Base-by-base conservation (phyloP, 257 asterid genomes). In the Solanum sitiens region DNA sequence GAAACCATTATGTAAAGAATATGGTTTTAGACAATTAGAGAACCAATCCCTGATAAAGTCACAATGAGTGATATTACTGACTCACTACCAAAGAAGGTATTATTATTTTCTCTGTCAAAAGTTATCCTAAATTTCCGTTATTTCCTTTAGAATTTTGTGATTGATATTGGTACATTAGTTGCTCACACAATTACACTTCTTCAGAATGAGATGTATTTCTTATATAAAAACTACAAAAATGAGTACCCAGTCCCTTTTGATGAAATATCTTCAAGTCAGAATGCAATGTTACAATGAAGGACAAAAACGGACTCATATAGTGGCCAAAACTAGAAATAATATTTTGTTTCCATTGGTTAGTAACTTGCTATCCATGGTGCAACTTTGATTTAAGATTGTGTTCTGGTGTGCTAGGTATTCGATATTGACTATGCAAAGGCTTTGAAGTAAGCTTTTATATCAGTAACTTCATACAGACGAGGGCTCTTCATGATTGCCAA, bases 21-120 rank as follows among this genome's bases (percentile, higher is more conserved):
- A 95, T 76, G 99, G 98, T 47, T 95, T 97, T 91, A 93, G 93
- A 77, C 92, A 89, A 97, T 95, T 86, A 98, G 98, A 88, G 98
- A 97, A 90, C 95, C 96, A 21, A 95, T 97, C 89, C 98, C 98
- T 10, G 96, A 92, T 87, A 91, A 90, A 47, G 93, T 95, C 65
- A 94, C 96, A 10, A 44, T 97, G 84, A 95, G 93, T 88, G 96
- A 95, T 89, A 93, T 95, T 83, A 83, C 86, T 37, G 97, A 96
- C 15, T 94, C 98, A 18, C 95, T 97, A 87, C 98, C 99, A 8
- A 95, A 91, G 87, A 94, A 97, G 98, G 99, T 27, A 27, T 27
- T 42, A 88, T 85, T 84, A 23, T 76, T 40, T 40, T 35, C 56
- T 40, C 21, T 13, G 21, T 6, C 32, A 76, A 70, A 23, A 21